Percentiles rank a stretch among this genome's conserved stretches.
These are phyloP conservation scores for Sclerotinia subarctica DNA, from an alignment of 2,329 filamentous ascomycete species.

Conservation along the genomic window DNA sequence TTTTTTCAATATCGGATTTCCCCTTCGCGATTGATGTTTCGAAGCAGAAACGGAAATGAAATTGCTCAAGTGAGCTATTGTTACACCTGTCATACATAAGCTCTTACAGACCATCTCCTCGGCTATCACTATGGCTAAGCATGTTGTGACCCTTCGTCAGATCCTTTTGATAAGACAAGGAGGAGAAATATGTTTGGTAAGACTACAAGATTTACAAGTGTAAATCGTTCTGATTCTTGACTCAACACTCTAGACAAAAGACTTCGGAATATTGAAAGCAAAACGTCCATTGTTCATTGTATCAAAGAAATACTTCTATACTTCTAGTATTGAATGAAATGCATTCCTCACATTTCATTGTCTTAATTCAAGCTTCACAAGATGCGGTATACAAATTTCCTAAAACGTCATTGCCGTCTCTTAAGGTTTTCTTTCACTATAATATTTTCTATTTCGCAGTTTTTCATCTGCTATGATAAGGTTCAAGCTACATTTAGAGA, in stretches of 20 bases:
- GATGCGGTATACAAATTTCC: constrained; percentile 1
- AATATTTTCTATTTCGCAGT: background rate
- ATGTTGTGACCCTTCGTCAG: background rate
- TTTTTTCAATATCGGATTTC: background rate
- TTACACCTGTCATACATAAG: background rate
- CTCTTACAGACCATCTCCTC: background rate
- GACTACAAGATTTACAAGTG: background rate
- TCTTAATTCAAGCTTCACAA: background rate
- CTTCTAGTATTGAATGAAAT: background rate
- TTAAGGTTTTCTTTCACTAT: constrained; percentile 11
- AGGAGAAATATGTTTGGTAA: background rate
- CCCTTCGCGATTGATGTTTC: background rate
- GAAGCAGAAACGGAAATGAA: background rate
- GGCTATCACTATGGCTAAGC: background rate
- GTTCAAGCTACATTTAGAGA: background rate
- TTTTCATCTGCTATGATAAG: background rate
- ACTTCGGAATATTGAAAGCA: background rate
- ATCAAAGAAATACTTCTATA: constrained; percentile 5
- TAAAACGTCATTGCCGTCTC: constrained; percentile 5
- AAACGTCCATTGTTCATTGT: constrained; percentile 10
- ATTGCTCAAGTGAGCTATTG: background rate
- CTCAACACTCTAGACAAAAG: background rate
- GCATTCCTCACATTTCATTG: constrained; percentile 18
- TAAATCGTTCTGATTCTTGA: background rate
- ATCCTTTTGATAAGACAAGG: background rate